Evolutionary conservation across 1,139 yeast species (phyloP).

Genomic region (Wickerhamomyces sp.): DNA sequence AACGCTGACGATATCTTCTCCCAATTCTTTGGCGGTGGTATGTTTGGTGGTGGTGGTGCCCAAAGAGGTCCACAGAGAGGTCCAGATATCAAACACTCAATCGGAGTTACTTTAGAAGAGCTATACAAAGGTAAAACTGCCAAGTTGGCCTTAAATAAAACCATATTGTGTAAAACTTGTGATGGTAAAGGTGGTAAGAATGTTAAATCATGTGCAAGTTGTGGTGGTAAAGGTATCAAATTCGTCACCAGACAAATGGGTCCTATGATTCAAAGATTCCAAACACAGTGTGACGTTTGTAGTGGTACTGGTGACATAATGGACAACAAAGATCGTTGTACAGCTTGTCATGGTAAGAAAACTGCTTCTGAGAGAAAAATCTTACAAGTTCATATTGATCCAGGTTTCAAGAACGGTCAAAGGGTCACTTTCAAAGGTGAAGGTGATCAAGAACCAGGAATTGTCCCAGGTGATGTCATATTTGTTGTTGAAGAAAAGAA

Average conservation of each 20-base stretch:
- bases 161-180: slow-evolving; percentile 82
- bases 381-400: slow-evolving; percentile 89
- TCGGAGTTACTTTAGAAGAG: slow-evolving; percentile 85
- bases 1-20: slow-evolving; percentile 84
- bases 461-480: slow-evolving; percentile 94
- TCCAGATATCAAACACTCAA: slow-evolving; percentile 86
- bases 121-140: slow-evolving; percentile 93
- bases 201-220: slow-evolving; percentile 79
- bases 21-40: slow-evolving; percentile 78
- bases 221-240: slow-evolving; percentile 90
- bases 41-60: slow-evolving; percentile 52
- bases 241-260: slow-evolving; percentile 98
- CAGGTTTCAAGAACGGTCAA: slow-evolving; percentile 97
- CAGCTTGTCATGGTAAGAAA: slow-evolving; percentile 84
- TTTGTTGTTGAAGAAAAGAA: slow-evolving; percentile 88
- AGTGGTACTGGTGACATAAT: slow-evolving; percentile 88
- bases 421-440: slow-evolving; percentile 88
- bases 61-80: slow-evolving; percentile 87
- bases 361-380: slow-evolving; percentile 85
- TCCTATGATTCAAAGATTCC: slow-evolving; percentile 97
- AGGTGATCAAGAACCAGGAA: slow-evolving; percentile 96
- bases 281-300: slow-evolving; percentile 91
- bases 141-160: slow-evolving; percentile 90
- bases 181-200: slow-evolving; percentile 97
- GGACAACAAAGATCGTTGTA: slow-evolving; percentile 87